A percentile compares a stretch with the other conserved stretches of the same genome.
Evolutionary conservation across 1,139 yeast species (phyloP).

Genomic region (Geotrichum phurueaensis): DNA sequence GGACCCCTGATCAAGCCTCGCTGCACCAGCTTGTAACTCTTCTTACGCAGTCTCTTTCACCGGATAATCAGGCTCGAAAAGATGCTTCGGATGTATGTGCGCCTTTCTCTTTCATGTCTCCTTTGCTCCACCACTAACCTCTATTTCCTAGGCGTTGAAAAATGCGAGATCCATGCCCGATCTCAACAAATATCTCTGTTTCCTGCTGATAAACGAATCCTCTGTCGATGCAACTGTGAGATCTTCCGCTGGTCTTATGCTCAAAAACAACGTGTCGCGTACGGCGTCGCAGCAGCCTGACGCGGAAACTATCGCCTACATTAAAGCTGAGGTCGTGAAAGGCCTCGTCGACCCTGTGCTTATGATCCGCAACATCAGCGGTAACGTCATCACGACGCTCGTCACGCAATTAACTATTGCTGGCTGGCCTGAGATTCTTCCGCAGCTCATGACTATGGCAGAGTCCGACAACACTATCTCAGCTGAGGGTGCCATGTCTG

Average conservation of each 20-base stretch:
- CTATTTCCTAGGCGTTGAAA: conserved; percentile 46
- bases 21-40: conserved; percentile 58
- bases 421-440: conserved; percentile 70
- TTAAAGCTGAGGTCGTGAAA: conserved; percentile 54
- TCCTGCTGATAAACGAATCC: conserved; percentile 54
- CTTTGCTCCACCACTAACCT: conserved; percentile 1
- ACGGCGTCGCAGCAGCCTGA: conserved; percentile 22
- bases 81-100: conserved; percentile 41
- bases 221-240: conserved; percentile 44
- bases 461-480: conserved; percentile 38
- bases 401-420: conserved; percentile 63
- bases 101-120: not conserved
- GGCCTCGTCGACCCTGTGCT: conserved; percentile 60
- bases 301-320: conserved; percentile 37
- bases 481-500: conserved; percentile 71
- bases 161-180: conserved; percentile 68
- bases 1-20: conserved; percentile 62
- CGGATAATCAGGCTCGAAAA: conserved; percentile 48
- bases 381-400: conserved; percentile 80
- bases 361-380: conserved; percentile 78
- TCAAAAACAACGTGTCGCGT: conserved; percentile 63
- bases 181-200: conserved; percentile 70
- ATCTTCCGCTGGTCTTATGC: conserved; percentile 85
- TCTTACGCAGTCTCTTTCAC: conserved; percentile 60
- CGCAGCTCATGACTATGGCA: conserved; percentile 58